A percentile compares a stretch with the other conserved stretches of the same genome.
phyloP scores from a whole-genome alignment of 2,329 filamentous ascomycete species.

The Monosporascus sp. region DNA sequence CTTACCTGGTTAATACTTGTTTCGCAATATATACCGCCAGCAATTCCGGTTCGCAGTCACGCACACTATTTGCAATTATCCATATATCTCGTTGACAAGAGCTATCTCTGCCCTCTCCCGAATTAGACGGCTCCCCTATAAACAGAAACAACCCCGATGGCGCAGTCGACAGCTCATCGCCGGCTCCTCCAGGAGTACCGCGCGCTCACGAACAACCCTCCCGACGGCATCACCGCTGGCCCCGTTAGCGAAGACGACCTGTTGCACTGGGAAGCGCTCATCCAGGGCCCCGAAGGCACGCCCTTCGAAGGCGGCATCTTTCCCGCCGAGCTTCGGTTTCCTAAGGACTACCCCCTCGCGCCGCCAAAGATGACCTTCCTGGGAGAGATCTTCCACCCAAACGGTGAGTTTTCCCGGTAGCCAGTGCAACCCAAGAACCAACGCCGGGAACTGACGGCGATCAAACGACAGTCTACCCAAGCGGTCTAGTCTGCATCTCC shows the following conservation, averaged over 20 bases:
- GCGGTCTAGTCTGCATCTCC: slow-evolving; percentile 93
- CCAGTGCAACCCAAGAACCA: background rate
- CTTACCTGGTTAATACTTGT: too few species aligned
- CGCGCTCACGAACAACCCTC: slow-evolving; percentile 85
- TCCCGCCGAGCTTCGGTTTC: slow-evolving; percentile 89
- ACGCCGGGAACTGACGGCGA: too few species aligned
- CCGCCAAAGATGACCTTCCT: slow-evolving; percentile 96
- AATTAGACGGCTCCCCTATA: background rate
- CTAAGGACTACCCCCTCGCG: slow-evolving; percentile 92
- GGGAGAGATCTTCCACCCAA: slow-evolving; percentile 92
- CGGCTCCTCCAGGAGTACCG: slow-evolving; percentile 97
- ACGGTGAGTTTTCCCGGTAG: slow-evolving; percentile 51
- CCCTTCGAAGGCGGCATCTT: slow-evolving; percentile 96
- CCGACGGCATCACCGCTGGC: slow-evolving; percentile 95
- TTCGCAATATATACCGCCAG: too few species aligned
- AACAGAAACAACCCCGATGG: slow-evolving; percentile 33
- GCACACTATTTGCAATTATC: too few species aligned
- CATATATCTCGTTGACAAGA: too few species aligned
- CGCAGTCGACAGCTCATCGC: slow-evolving; percentile 59
- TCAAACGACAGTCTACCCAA: slow-evolving; percentile 67
- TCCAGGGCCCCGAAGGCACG: slow-evolving; percentile 90
- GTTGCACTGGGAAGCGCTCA: slow-evolving; percentile 92
- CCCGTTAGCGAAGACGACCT: slow-evolving; percentile 92
- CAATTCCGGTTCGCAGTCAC: too few species aligned
- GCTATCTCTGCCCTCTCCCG: too few species aligned